These are phyloP conservation scores for Vanilla planifolia DNA, from an alignment of 106 monocot species.

Conservation along the genomic window DNA sequence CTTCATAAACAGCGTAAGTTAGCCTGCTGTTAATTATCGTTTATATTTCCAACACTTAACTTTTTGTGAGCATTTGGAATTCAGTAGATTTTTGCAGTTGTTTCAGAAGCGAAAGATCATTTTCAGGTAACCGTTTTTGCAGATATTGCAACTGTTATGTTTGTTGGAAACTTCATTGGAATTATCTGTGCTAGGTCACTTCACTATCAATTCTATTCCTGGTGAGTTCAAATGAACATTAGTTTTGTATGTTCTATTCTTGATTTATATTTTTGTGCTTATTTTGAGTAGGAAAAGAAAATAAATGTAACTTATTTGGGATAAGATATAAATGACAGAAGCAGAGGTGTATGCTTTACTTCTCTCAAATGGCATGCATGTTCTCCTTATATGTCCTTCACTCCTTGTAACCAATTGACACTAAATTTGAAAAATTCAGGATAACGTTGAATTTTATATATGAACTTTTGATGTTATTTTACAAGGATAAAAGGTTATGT, in stretches of 20 bases:
- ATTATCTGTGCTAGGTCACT: slow-evolving; percentile 86
- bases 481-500: too few relatives aligned
- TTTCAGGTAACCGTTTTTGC: slow-evolving; percentile 7
- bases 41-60: neutral
- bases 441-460: too few relatives aligned
- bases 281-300: too few relatives aligned
- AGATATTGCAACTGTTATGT: slow-evolving; percentile 90
- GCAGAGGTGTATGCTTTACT: too few relatives aligned
- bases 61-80: neutral
- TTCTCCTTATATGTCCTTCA: too few relatives aligned
- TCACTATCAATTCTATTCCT: slow-evolving; percentile 99
- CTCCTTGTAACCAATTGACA: too few relatives aligned
- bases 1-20: slow-evolving; percentile 70
- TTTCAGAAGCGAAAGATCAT: slow-evolving; percentile 5
- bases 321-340: too few relatives aligned
- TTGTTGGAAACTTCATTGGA: slow-evolving; percentile 97
- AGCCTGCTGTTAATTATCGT: neutral
- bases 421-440: too few relatives aligned
- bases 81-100: neutral
- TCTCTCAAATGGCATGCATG: too few relatives aligned
- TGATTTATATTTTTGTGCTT: neutral
- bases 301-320: too few relatives aligned
- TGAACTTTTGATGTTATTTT: too few relatives aligned
- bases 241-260: neutral
- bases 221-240: slow-evolving; percentile 36